phyloP scores from a whole-genome alignment of 768 basidiomycete genomes.

The Tricholoma furcatifolium region DNA sequence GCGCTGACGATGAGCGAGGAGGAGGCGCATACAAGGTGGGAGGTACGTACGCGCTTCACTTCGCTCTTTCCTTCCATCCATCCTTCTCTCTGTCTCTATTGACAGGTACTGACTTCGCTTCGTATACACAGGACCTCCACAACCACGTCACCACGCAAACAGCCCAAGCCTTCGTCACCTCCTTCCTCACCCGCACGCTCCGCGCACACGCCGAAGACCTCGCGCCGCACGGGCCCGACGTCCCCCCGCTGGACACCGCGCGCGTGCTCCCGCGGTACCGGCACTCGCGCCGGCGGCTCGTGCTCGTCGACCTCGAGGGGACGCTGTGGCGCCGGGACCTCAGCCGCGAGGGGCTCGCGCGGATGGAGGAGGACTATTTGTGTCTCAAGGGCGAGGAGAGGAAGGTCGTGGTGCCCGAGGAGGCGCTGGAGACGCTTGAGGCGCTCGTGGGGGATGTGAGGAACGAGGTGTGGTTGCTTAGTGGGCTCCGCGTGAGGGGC shows the following conservation, averaged over 20 bases:
- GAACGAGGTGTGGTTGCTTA: conserved; percentile 83
- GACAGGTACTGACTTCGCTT: background rate
- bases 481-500: conserved; percentile 65
- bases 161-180: conserved; percentile 78
- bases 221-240: conserved; percentile 25
- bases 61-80: too few relatives aligned
- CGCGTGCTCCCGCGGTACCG: conserved; percentile 67
- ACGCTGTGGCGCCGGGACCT: conserved; percentile 71
- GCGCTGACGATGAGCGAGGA: conserved; percentile 78
- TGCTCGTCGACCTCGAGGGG: conserved; percentile 79
- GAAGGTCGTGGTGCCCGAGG: conserved; percentile 24
- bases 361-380: conserved; percentile 34
- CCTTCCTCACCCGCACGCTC: conserved; percentile 74
- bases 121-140: conserved; percentile 58
- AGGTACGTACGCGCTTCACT: too few relatives aligned
- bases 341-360: conserved; percentile 40
- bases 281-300: conserved; percentile 60
- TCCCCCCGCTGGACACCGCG: conserved; percentile 33
- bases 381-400: conserved; percentile 8
- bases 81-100: background rate
- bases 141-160: conserved; percentile 85
- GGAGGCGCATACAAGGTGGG: conserved; percentile 75
- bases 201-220: conserved; percentile 65
- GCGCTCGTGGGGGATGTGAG: conserved; percentile 57
- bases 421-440: conserved; percentile 49